Base-by-base conservation (phyloP, 257 asterid species). In the Linaria vulgaris region DNA sequence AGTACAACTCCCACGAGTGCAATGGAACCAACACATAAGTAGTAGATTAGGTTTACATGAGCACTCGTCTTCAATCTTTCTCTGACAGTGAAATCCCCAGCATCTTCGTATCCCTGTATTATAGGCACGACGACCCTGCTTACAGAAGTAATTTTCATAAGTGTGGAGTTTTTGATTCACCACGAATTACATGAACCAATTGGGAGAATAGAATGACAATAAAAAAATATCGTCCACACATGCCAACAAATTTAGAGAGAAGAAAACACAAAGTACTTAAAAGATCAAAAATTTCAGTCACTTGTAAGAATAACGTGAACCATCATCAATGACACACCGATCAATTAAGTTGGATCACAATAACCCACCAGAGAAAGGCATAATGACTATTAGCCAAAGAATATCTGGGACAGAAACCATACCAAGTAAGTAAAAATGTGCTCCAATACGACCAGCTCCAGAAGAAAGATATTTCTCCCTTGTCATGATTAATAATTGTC, bases 381-480 rank as follows among this genome's bases (percentile, higher is more conserved):
- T 17, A 56, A 17, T n/a, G n/a, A n/a, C n/a, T n/a, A n/a, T n/a
- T n/a, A n/a, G n/a, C n/a, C n/a, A n/a, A n/a, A n/a, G 30, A 56
- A 34, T 27, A 46, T 19, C 63, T 37, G 67, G 27, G 41, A 4
- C 5, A 62, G 56, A 41, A 5, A 72, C 53, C 74, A 47, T 78
- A 87, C 96, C 96, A 88, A 46, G 94, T 83, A 53, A 88, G 94
- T 67, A 83, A 56, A 72, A 88, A 88, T 14, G 96, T 81, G 67
- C 94, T 88, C 96, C 96, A 88, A 63, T 88, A 88, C 17, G 94
- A 83, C 96, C 88, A 85, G 83, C 84, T 81, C 96, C 94, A 88
- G 64, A 83, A 81, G 81, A 88, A 85, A 62, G 91, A 83, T 54
- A 88, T 85, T 63, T 83, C 88, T 56, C 74, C 69, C 53, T 54